These are phyloP conservation scores for Stachybotrys elegans DNA, from an alignment of 2,329 filamentous ascomycete species.

Conservation along the genomic window DNA sequence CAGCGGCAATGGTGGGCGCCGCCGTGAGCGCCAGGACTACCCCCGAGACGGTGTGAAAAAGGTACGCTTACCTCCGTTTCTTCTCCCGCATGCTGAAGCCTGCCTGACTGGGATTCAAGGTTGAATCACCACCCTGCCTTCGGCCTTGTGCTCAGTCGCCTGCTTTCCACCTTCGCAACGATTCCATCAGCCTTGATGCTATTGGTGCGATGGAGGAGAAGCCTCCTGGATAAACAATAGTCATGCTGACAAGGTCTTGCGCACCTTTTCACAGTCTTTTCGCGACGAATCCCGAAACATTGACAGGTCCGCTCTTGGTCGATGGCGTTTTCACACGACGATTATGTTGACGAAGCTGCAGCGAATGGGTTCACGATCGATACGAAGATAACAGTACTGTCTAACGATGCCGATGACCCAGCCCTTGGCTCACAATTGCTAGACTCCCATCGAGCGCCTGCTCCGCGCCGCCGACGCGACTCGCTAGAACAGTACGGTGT, in stretches of 20 bases:
- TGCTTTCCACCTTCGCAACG: constrained; percentile 22
- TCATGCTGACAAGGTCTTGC: constrained; percentile 30
- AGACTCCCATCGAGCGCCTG: constrained; percentile 36
- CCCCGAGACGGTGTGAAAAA: constrained; percentile 88
- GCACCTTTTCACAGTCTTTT: constrained; percentile 51
- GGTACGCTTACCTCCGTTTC: constrained; percentile 42
- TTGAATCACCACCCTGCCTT: constrained; percentile 26
- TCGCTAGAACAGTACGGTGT: constrained; percentile 34
- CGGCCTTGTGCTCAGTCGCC: constrained; percentile 19
- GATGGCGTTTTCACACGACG: background rate
- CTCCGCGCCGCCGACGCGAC: constrained; percentile 36
- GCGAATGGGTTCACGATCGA: constrained; percentile 93
- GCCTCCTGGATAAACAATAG: constrained; percentile 28
- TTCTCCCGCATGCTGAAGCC: constrained; percentile 4
- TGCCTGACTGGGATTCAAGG: constrained; percentile 20
- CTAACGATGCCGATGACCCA: constrained; percentile 4
- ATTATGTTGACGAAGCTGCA: constrained; percentile 24
- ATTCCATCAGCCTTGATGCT: constrained; percentile 21
- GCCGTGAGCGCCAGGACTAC: constrained; percentile 38
- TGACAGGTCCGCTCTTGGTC: constrained; percentile 53
- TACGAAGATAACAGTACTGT: constrained; percentile 67
- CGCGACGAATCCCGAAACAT: constrained; percentile 61
- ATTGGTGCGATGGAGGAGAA: constrained; percentile 19
- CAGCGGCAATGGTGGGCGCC: constrained; percentile 25
- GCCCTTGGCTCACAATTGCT: constrained; percentile 15